Base-by-base conservation (phyloP, 2,329 filamentous ascomycete species). In the Diaporthe amygdali region DNA sequence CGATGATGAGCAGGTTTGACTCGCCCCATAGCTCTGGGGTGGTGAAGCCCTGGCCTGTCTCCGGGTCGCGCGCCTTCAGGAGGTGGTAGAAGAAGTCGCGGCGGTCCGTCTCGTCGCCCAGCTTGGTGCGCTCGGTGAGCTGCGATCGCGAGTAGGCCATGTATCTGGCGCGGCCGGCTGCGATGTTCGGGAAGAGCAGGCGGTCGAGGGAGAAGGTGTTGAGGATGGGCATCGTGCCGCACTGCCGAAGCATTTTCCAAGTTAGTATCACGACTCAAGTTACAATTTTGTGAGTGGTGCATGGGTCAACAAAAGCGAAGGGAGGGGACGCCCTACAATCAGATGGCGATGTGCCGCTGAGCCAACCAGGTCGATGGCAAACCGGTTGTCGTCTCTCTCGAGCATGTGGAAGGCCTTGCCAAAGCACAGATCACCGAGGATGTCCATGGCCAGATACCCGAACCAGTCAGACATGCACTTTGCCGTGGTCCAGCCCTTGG, bases 1-100 rank as follows among this genome's bases (percentile, higher is more conserved):
- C 91, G 74, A 92, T 92, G 82, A 93, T 92, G 10, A 94, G 85
- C 22, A 93, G 81, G 77, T 93, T 93, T 10, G 91, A 91, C 78
- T 93, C 91, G 63, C 87, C 90, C 90, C 91, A 92, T 30, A 94
- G 87, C 77, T 93, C 92, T 0, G 88, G 87, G 2, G 86, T 91
- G 49, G 85, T 87, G 77, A 93, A 91, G 1, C 90, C 90, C 70
- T 88, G 85, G 66, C 91, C 91, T 0, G 91, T 93, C 77, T 93
- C 91, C 15, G 91, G 91, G 74, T 94, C 92, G 47, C 88, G 88
- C 9, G 92, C 92, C 77, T 91, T 91, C 72, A 94, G 87, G 14
- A 94, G 86, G 79, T 94, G 91, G 81, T 93, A 91, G 82, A 94
- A 94, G 83, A 94, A 94, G 78, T 94, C 92, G 70, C 91, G 90